phyloP scores from a whole-genome alignment of 352 stramenopile genomes.

The Pythium rishiriense region DNA sequence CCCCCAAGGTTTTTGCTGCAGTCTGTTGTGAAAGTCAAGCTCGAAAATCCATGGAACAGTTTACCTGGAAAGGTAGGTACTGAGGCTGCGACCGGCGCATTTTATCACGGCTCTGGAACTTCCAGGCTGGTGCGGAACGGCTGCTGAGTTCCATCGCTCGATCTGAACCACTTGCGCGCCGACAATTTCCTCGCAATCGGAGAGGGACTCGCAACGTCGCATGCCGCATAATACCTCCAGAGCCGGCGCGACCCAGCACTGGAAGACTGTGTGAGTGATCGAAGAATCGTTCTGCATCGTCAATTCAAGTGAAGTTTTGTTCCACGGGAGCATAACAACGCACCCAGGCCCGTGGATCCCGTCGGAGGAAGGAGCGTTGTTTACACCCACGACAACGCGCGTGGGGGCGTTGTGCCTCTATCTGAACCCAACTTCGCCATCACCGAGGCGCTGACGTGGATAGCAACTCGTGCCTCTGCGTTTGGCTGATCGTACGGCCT shows the following conservation, averaged over 20 bases:
- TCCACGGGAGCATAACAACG: not conserved
- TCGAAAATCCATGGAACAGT: conserved; percentile 15
- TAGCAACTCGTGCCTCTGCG: too few species aligned
- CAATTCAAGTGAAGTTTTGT: conserved; percentile 3
- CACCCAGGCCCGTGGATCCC: not conserved
- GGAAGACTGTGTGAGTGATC: conserved; percentile 2
- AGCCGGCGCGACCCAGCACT: not conserved
- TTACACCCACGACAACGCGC: too few species aligned
- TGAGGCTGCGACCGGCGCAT: not conserved
- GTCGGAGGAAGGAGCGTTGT: too few species aligned
- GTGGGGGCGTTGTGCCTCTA: too few species aligned
- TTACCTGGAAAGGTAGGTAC: not conserved
- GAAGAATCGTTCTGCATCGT: conserved; percentile 7
- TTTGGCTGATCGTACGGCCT: too few species aligned
- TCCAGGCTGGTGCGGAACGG: not conserved
- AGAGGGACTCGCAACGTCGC: conserved; percentile 3
- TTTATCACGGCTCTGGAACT: not conserved
- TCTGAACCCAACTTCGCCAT: too few species aligned
- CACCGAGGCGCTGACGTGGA: too few species aligned
- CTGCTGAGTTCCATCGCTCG: not conserved
- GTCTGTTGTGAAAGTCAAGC: not conserved
- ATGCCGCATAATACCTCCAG: not conserved
- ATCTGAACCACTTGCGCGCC: not conserved
- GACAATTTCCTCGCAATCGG: not conserved
- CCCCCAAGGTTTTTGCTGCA: not conserved